These are phyloP conservation scores for Pseudogymnoascus sp. DNA, from an alignment of 2,329 filamentous ascomycete species.

Conservation along the genomic window DNA sequence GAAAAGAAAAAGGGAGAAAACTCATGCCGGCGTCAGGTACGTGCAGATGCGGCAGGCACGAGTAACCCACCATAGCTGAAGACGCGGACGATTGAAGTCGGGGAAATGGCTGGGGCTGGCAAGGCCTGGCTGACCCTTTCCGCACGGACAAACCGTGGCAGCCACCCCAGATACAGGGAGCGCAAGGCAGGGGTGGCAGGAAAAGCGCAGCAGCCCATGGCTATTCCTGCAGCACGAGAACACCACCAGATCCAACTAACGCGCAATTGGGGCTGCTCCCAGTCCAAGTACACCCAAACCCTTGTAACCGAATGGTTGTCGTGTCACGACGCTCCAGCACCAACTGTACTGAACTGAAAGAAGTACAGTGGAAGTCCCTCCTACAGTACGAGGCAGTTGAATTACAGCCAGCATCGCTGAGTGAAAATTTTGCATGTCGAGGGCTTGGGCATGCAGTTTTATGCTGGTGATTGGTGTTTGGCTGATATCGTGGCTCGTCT, in stretches of 20 bases:
- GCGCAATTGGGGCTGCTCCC: not conserved
- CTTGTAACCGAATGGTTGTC: not conserved
- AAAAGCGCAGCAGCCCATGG: not conserved
- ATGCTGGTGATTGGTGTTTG: not conserved
- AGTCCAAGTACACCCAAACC: not conserved
- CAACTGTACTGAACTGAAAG: not conserved
- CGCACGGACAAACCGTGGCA: slow-evolving; percentile 1
- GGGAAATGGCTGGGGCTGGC: not conserved
- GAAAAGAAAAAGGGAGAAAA: not conserved
- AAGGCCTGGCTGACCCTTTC: not conserved
- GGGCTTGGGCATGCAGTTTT: not conserved
- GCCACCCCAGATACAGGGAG: not conserved
- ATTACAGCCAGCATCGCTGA: not conserved
- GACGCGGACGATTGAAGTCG: not conserved
- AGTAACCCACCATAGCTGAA: not conserved
- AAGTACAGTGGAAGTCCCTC: not conserved
- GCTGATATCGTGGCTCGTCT: not conserved
- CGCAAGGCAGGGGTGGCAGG: not conserved
- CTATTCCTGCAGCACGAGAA: not conserved
- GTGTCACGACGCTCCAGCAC: not conserved
- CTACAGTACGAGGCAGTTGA: not conserved
- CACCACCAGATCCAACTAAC: slow-evolving; percentile 4
- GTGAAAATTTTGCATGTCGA: not conserved
- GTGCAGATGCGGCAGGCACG: not conserved
- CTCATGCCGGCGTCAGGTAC: not conserved